Evolutionary conservation across 2,329 filamentous ascomycete genomes (phyloP), one percentile per base, ranked within the genome.

Genomic region (Cadophora sp.): DNA sequence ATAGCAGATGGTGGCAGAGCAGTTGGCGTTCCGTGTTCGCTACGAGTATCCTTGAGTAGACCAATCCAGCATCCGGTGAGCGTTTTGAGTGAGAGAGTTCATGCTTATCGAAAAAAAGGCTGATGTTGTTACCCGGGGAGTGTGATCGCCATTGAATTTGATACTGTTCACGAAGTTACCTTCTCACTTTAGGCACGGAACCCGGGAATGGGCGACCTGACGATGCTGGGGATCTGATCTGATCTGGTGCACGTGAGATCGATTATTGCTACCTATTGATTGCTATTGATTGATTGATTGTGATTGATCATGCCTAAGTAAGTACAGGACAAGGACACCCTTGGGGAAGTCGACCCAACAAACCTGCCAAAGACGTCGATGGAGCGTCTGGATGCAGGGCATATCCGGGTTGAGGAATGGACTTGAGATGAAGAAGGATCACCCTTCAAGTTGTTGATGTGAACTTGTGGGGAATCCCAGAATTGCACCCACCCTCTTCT

Each of bases 151-250:
- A 20, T 43, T 58, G 14, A 39, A 4, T 22, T 56, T 20, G 33
- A 39, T 55, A 4, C 51, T 55, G n/a, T n/a, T 55, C 6, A 55
- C 24, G 51, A 14, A 55, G 36, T 11, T 53, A 13, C n/a, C n/a
- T n/a, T n/a, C n/a, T n/a, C n/a, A n/a, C 24, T 53, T 51, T n/a
- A 53, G 50, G 50, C 24, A 53, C n/a, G 24, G 27, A 53, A 53
- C 22, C 24, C 53, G 33, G 16, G 14, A 41, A 14, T 48, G 36
- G 36, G 22, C 13, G 11, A 3, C 39, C 20, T 43, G 20, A 6
- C n/a, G 11, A 58, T 58, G 13, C 36, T 30, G 27, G 27, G 27
- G 27, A 30, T 30, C 27, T 30, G 27, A 30, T 30, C 27, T 30
- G 27, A 30, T 30, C 27, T 30, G 27, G n/a, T n/a, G n/a, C n/a